Base-by-base conservation (phyloP, 2,329 filamentous ascomycete genomes). In the Pyricularia pennisetigena region DNA sequence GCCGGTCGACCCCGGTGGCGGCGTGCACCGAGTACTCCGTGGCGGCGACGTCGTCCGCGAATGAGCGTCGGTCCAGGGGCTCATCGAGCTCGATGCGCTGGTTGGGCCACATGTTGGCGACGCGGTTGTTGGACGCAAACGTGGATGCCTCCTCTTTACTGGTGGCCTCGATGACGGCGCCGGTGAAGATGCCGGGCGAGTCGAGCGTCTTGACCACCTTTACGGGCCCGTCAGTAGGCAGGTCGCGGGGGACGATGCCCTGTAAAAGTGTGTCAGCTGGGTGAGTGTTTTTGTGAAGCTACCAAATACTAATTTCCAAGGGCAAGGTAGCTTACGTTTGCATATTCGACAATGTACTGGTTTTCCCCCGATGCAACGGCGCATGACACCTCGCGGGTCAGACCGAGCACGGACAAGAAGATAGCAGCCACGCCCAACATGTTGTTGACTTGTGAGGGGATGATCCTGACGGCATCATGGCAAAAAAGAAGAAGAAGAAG, bases 1-100 rank as follows among this genome's bases (percentile, higher is more conserved):
- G 67, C 54, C 68, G 68, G 59, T 72, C 69, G 3, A 72, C 71
- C 1, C 69, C 69, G 3, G 71, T 71, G 66, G 70, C 70, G 41
- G 57, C 30, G 67, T 72, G 71, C 3, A 71, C 59, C 29, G 69
- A 69, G 66, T 69, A 68, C 32, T 68, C 65, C 24, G 9, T 10
- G 2, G 28, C 57, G 4, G 24, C 14, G 20, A 62, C 29, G 12
- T 62, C 66, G 26, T 30, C n/a, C 41, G 24, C n/a, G 20, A 30
- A 57, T 10, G 23, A 12, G 5, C 14, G 23, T 6, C 8, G 24
- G 23, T 57, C 65, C 23, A 57, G 65, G 6, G 65, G 41, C 65
- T 57, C 8, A 12, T 66, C 65, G 32, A 57, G 41, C 12, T 32
- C 23, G 28, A 59, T 59, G n/a, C 16, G 32, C 61, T 16, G 20